Evolutionary conservation across 2,329 filamentous ascomycete genomes (phyloP).

Genomic region (Incumbomyces lentus): DNA sequence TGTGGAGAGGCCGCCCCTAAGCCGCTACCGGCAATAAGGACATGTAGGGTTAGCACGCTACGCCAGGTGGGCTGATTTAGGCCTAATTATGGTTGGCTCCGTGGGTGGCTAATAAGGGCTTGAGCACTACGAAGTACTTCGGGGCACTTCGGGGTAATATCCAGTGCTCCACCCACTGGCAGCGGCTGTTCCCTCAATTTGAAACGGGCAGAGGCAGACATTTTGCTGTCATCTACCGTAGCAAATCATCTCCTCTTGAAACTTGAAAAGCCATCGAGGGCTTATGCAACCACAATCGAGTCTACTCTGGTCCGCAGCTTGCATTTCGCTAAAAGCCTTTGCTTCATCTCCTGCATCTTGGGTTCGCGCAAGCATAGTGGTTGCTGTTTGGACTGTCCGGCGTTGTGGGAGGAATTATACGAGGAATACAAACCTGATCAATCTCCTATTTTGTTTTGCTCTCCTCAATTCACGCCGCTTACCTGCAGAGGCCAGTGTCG

Average conservation of each 20-base stretch:
- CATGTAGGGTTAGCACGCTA: neutral
- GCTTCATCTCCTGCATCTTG: conserved; percentile 16
- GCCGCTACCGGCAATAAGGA: too few species aligned
- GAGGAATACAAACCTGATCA: conserved; percentile 5
- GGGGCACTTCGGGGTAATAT: neutral
- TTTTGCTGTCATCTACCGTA: neutral
- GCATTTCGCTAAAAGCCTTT: too few species aligned
- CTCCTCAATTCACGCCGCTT: conserved; percentile 8
- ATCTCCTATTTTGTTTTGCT: conserved; percentile 19
- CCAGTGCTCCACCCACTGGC: neutral
- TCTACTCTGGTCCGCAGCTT: too few species aligned
- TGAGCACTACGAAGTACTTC: neutral
- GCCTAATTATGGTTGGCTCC: neutral
- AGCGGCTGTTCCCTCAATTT: neutral
- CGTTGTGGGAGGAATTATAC: conserved; percentile 19
- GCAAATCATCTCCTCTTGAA: conserved; percentile 8
- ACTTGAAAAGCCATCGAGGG: too few species aligned
- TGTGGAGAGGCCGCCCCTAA: too few species aligned
- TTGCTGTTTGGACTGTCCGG: conserved; percentile 21
- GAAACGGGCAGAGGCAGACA: neutral
- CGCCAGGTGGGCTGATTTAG: neutral
- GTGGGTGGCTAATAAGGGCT: conserved; percentile 1
- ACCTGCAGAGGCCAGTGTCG: conserved; percentile 2
- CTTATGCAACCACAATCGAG: too few species aligned
- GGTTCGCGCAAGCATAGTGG: conserved; percentile 13